Evolutionary conservation across 1,284 basidiomycete genomes (phyloP).

Genomic region (Puccinia polysora): DNA sequence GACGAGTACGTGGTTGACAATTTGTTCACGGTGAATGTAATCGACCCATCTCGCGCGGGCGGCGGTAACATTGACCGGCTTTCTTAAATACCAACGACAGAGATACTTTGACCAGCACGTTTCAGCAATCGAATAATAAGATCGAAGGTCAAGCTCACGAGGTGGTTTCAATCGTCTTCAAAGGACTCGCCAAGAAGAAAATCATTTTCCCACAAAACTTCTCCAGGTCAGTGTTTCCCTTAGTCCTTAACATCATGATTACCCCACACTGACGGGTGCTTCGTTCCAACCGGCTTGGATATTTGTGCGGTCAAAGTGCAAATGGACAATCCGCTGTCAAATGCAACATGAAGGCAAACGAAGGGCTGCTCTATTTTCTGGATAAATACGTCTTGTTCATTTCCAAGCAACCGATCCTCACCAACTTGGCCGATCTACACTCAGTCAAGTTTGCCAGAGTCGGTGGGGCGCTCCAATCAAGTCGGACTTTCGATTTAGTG

Average conservation of each 20-base stretch:
- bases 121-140: slow-evolving; percentile 37
- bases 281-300: no score
- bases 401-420: slow-evolving; percentile 87
- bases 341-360: slow-evolving; percentile 93
- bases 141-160: slow-evolving; percentile 55
- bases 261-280: neutral
- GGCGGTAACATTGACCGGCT: neutral
- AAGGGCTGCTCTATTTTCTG: slow-evolving; percentile 94
- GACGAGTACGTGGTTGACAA: slow-evolving; percentile 64
- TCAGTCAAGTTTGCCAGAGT: slow-evolving; percentile 91
- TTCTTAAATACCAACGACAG: neutral
- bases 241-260: neutral
- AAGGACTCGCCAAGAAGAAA: slow-evolving; percentile 82
- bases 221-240: slow-evolving; percentile 62
- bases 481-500: slow-evolving; percentile 90
- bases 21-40: neutral
- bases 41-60: neutral
- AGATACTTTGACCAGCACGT: slow-evolving; percentile 17
- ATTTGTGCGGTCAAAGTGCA: slow-evolving; percentile 51
- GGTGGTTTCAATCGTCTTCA: slow-evolving; percentile 91
- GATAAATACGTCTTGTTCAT: slow-evolving; percentile 98
- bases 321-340: slow-evolving; percentile 65
- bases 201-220: slow-evolving; percentile 77
- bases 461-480: slow-evolving; percentile 79
- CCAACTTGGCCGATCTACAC: slow-evolving; percentile 85